Percentiles rank a stretch among this genome's conserved stretches.
phyloP scores from a whole-genome alignment of 768 basidiomycete genomes.

The Boletus rubropictus region DNA sequence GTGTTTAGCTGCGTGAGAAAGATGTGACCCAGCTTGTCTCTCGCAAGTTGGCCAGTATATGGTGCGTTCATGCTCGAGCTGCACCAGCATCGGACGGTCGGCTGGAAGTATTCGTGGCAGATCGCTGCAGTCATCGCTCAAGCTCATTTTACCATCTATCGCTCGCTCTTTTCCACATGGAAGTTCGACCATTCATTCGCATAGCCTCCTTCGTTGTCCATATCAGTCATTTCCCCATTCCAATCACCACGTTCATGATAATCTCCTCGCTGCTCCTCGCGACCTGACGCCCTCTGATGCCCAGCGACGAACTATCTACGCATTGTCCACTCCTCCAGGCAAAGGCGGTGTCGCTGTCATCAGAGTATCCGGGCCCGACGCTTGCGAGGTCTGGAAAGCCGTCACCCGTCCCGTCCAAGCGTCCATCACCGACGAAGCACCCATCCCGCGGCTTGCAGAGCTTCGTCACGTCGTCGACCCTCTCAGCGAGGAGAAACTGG shows the following conservation, averaged over 20 bases:
- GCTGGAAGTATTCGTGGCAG: constrained; percentile 2
- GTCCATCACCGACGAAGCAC: constrained; percentile 22
- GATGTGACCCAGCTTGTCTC: background rate
- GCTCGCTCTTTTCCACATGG: constrained; percentile 18
- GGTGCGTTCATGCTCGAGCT: constrained; percentile 21
- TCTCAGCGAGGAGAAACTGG: constrained; percentile 52
- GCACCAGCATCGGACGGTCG: constrained; percentile 2
- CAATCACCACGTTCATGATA: background rate
- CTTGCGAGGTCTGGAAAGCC: constrained; percentile 51
- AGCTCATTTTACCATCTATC: constrained; percentile 9
- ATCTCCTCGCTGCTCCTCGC: background rate
- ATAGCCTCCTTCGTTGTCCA: constrained; percentile 15
- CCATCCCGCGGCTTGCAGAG: constrained; percentile 62
- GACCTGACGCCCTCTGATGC: constrained; percentile 37
- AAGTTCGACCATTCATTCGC: constrained; percentile 21
- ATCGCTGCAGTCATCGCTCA: background rate
- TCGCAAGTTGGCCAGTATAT: constrained; percentile 7
- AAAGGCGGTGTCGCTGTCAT: constrained; percentile 81
- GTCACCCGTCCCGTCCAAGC: constrained; percentile 42
- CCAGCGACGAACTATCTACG: constrained; percentile 77
- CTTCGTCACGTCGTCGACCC: constrained; percentile 68
- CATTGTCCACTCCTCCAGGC: constrained; percentile 81
- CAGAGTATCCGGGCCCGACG: constrained; percentile 76
- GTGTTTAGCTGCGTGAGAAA: constrained; percentile 20
- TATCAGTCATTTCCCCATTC: constrained; percentile 9